Evolutionary conservation across 2,329 filamentous ascomycete species (phyloP), one percentile per base, ranked within the genome.

Genomic region (Epicoccum sorghinum): DNA sequence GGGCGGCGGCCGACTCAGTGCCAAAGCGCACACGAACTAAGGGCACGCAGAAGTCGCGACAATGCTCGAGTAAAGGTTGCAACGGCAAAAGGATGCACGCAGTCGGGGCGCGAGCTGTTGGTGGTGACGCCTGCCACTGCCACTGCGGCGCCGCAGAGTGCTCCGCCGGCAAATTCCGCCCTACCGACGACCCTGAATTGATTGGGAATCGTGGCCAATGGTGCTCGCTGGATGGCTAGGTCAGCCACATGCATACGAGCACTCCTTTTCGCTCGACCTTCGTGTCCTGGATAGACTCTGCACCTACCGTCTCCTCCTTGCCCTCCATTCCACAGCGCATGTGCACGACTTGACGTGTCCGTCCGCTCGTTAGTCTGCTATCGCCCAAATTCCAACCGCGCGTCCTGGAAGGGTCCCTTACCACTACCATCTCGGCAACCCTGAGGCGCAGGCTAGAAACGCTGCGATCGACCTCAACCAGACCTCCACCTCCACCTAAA

Each of bases 171-270:
- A 25, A 45, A 38, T 45, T 37, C 56, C 49, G 60, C 43, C 41
- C 44, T 29, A 30, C 30, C 47, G 13, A 22, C 30, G n/a, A 33
- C 10, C 48, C 39, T 52, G 57, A 18, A 18, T 18, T 18, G 18
- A 18, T 18, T 18, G 18, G 18, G 18, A 18, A 18, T 18, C 18
- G 18, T 33, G 32, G 13, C 10, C 32, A 12, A 13, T 12, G 13
- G 32, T 33, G 18, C 18, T 18, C 18, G 18, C 18, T 18, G 18
- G 18, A 18, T 3, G 18, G 18, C 23, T 44, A 38, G 47, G 44
- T 53, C 55, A 62, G 60, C 60, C 60, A 63, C 60, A 59, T 46
- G 36, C 46, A 48, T 56, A 48, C 53, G 54, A 47, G 37, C 32
- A 56, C 54, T 55, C 48, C 45, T 58, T 57, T 51, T 60, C 18